These are phyloP conservation scores for Alternaria longipes DNA, from an alignment of 2,329 filamentous ascomycete species.

Conservation along the genomic window DNA sequence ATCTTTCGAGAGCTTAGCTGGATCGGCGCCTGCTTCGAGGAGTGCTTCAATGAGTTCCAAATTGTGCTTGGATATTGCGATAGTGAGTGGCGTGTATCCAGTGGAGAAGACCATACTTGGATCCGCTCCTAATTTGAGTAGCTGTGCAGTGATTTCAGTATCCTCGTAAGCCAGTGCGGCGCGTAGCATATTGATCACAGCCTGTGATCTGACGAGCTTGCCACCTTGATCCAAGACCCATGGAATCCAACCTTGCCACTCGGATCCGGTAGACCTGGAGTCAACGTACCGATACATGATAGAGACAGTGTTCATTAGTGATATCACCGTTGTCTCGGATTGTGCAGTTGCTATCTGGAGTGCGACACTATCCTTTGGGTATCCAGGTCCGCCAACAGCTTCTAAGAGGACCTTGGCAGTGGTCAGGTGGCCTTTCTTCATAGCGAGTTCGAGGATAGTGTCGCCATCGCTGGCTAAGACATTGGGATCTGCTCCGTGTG, in stretches of 20 bases:
- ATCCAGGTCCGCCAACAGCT: conserved; percentile 24
- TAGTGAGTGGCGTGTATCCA: conserved; percentile 23
- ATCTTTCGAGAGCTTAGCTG: conserved; percentile 8
- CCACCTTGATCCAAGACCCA: conserved; percentile 33
- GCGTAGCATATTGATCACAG: conserved; percentile 27
- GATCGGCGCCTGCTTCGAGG: conserved; percentile 28
- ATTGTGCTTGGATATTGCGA: conserved; percentile 20
- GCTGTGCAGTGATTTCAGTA: conserved; percentile 18
- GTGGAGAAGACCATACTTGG: conserved; percentile 20
- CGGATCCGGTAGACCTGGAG: neutral
- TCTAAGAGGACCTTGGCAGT: conserved; percentile 25
- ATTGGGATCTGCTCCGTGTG: conserved; percentile 19
- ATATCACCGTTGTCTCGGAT: conserved; percentile 14
- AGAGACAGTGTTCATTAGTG: conserved; percentile 20
- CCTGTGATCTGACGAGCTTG: conserved; percentile 22
- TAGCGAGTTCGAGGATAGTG: conserved; percentile 23
- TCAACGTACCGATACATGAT: conserved; percentile 25
- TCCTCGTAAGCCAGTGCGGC: conserved; percentile 21
- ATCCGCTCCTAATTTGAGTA: conserved; percentile 26
- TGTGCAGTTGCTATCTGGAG: conserved; percentile 31
- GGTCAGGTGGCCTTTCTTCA: conserved; percentile 19
- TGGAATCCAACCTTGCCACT: conserved; percentile 27
- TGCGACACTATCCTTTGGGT: conserved; percentile 29
- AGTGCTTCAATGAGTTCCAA: conserved; percentile 24
- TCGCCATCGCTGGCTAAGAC: conserved; percentile 7